phyloP scores from a whole-genome alignment of 495 filamentous ascomycete species.

The Penicillium riverlandense region DNA sequence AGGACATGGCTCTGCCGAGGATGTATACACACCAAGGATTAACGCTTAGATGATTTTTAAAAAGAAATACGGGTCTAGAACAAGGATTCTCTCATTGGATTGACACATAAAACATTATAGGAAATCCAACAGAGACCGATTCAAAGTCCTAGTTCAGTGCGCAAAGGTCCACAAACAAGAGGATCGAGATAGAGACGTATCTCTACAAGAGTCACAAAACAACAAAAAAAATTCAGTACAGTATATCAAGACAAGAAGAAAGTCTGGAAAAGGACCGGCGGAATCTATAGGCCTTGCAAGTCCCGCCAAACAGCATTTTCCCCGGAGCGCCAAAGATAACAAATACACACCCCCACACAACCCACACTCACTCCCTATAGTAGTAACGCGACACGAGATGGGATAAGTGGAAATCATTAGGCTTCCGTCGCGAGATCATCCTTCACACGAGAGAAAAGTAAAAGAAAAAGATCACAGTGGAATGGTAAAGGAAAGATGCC shows the following conservation, averaged over 20 bases:
- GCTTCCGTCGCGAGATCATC: conserved; percentile 22
- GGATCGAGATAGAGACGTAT: no score
- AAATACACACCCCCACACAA: conserved; percentile 23
- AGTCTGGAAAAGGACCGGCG: conserved; percentile 19
- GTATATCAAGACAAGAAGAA: conserved; percentile 8
- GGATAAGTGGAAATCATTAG: conserved; percentile 37
- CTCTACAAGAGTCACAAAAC: neutral
- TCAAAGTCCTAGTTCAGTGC: no score
- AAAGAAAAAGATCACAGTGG: conserved; percentile 9
- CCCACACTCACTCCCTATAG: no score
- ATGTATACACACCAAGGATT: no score
- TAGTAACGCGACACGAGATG: conserved; percentile 24
- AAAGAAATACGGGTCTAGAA: no score
- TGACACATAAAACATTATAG: no score
- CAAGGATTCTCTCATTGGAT: no score
- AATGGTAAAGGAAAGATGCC: conserved; percentile 4
- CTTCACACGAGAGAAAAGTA: conserved; percentile 12
- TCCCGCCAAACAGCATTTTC: conserved; percentile 30
- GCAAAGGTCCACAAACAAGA: no score
- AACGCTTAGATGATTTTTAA: no score
- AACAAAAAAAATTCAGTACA: conserved; percentile 15
- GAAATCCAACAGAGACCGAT: no score
- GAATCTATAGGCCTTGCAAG: conserved; percentile 33
- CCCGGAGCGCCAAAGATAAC: conserved; percentile 34
- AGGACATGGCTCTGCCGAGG: no score